A percentile compares a stretch with the other conserved stretches of the same genome.
These are phyloP conservation scores for Sugiyamaella qingdaonensis DNA, from an alignment of 805 yeast genomes.

Conservation along the genomic window DNA sequence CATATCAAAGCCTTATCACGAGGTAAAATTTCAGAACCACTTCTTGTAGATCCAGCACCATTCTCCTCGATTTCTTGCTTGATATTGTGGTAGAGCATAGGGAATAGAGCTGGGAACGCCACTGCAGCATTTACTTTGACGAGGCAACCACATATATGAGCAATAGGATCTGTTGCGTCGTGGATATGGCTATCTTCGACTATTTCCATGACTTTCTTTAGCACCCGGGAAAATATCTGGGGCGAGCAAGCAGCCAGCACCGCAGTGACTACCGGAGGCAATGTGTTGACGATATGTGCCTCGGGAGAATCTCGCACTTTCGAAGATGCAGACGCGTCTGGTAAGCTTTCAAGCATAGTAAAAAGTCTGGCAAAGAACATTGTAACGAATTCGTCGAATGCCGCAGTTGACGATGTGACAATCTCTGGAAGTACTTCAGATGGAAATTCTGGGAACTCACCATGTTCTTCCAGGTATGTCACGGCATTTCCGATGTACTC, in stretches of 20 bases:
- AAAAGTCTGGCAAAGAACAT: conserved; percentile 57
- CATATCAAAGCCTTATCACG: conserved; percentile 74
- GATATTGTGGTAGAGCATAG: conserved; percentile 48
- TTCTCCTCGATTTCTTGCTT: conserved; percentile 66
- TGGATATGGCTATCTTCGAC: conserved; percentile 56
- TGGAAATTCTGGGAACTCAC: conserved; percentile 32
- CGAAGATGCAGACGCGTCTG: conserved; percentile 50
- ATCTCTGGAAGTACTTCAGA: conserved; percentile 50
- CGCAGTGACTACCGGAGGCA: conserved; percentile 37
- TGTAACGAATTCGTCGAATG: conserved; percentile 57
- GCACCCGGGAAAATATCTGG: conserved; percentile 25
- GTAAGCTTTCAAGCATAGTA: conserved; percentile 61
- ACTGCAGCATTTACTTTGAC: conserved; percentile 57
- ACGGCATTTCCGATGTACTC: conserved; percentile 67
- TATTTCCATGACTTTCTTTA: conserved; percentile 41
- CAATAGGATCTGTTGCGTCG: conserved; percentile 57
- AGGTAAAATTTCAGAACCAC: conserved; percentile 60
- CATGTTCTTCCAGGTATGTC: conserved; percentile 42
- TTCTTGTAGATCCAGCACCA: conserved; percentile 74
- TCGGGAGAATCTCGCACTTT: conserved; percentile 43
- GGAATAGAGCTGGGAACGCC: conserved; percentile 43
- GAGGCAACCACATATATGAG: conserved; percentile 68
- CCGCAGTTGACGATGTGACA: conserved; percentile 65
- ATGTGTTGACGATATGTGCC: conserved; percentile 39
- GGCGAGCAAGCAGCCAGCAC: conserved; percentile 31